Base-by-base conservation (phyloP, 202 grass and related monocot genomes). In the Brachypodium distachyon region DNA sequence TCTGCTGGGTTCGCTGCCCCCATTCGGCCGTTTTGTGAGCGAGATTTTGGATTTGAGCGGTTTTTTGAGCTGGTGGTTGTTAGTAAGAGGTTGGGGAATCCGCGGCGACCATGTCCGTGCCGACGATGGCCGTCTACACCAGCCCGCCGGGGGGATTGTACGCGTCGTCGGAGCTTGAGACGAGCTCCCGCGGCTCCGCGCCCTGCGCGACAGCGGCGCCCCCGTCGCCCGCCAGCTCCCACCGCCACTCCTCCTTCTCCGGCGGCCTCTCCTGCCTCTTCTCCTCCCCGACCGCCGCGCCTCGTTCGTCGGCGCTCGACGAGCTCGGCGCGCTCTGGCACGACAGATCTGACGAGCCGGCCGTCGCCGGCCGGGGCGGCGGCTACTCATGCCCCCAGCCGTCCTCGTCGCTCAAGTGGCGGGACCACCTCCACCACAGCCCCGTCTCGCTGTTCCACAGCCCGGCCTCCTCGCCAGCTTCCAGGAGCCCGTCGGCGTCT, bases 241-340 rank as follows among this genome's bases (percentile, higher is more conserved):
- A 81, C 59, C 81, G 83, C 29, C 68, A 77, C 40, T 78, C 70
- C 39, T 40, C 90, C 39, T 79, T 29, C 39, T 62, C 87, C 16
- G 89, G 91, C 0, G 95, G 95, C 4, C 84, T 98, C 50, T 98
- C 89, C 21, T 83, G 87, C 82, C 89, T 98, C 52, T 98, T 98
- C 73, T 92, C 91, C 14, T 94, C 91, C 34, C 71, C 90, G 4
- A 26, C 85, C 14, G 47, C 90, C 21, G 74, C 81, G 69, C 52
- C 76, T 77, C 67, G 85, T 22, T 21, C 32, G 54, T 55, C 88
- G 11, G 72, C 69, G 32, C 77, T 69, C 6, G 88, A 91, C 43
- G 92, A 91, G n/a, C 82, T 86, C 41, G 80, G 85, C 5, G 59
- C 68, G 25, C 68, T 89, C 12, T 85, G 79, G 79, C 67, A 84